phyloP scores from a whole-genome alignment of 306 rosid species.

The Lathyrus sativus region DNA sequence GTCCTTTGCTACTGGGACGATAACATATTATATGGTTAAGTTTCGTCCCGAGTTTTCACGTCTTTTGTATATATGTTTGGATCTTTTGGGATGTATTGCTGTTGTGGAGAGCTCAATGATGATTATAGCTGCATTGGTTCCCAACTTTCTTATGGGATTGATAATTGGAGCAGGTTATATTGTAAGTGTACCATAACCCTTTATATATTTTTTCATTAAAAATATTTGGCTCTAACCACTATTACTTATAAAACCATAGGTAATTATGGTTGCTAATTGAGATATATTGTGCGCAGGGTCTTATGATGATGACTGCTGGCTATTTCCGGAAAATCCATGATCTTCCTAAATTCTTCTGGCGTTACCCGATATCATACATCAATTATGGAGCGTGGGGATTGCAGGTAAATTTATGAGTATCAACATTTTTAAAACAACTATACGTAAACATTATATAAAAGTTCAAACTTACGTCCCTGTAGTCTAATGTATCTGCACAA shows the following conservation, averaged over 20 bases:
- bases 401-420: slow-evolving; percentile 52
- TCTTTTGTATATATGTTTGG: slow-evolving; percentile 56
- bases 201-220: neutral
- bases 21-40: slow-evolving; percentile 80
- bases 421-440: neutral
- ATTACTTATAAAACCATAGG: neutral
- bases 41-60: slow-evolving; percentile 57
- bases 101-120: slow-evolving; percentile 88
- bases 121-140: slow-evolving; percentile 90
- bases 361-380: slow-evolving; percentile 82
- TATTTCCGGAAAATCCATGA: slow-evolving; percentile 66
- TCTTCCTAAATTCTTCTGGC: slow-evolving; percentile 83
- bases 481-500: no score
- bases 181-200: slow-evolving; percentile 43
- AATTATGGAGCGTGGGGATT: slow-evolving; percentile 86
- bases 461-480: no score
- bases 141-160: slow-evolving; percentile 89
- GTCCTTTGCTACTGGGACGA: slow-evolving; percentile 69
- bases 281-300: slow-evolving; percentile 54
- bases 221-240: no score
- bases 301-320: slow-evolving; percentile 93
- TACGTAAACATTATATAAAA: no score
- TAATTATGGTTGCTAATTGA: neutral
- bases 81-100: slow-evolving; percentile 64
- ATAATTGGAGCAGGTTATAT: slow-evolving; percentile 87